A percentile compares a stretch with the other conserved stretches of the same genome.
phyloP scores from a whole-genome alignment of 2,329 filamentous ascomycete species.

The Nigrospora oryzae region DNA sequence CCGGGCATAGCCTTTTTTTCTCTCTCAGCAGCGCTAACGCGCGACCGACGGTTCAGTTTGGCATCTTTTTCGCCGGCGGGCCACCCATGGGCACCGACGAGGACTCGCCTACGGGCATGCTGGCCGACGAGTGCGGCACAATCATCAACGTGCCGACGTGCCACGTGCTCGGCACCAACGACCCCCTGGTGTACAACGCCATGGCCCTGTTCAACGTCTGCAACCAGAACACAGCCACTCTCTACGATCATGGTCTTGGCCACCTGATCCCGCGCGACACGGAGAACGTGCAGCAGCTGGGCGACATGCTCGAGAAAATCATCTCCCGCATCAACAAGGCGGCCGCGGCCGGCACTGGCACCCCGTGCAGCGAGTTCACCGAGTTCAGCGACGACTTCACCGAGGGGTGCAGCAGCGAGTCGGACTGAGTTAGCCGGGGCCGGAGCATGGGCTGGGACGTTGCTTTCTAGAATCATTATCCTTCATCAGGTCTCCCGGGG shows the following conservation, averaged over 20 bases:
- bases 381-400: constrained; percentile 2
- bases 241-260: constrained; percentile 60
- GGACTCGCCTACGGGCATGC: constrained; percentile 3
- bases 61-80: constrained; percentile 37
- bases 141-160: constrained; percentile 29
- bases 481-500: no score
- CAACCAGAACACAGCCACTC: constrained; percentile 45
- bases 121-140: constrained; percentile 29
- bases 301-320: constrained; percentile 14
- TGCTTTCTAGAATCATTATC: no score
- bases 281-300: constrained; percentile 36
- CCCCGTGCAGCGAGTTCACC: constrained; percentile 1
- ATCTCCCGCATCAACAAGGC: constrained; percentile 1
- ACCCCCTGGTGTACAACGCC: constrained; percentile 53
- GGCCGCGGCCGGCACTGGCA: constrained; percentile 1
- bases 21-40: not conserved
- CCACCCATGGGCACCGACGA: constrained; percentile 22
- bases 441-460: no score
- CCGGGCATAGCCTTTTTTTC: not conserved
- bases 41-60: constrained; percentile 22
- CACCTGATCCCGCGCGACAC: constrained; percentile 51
- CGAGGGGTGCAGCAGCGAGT: not conserved
- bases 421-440: not conserved
- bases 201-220: constrained; percentile 55
- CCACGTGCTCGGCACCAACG: constrained; percentile 42